A percentile compares a stretch with the other conserved stretches of the same genome.
Evolutionary conservation across 768 basidiomycete genomes (phyloP).

Genomic region (Boletus vinaceobasis): DNA sequence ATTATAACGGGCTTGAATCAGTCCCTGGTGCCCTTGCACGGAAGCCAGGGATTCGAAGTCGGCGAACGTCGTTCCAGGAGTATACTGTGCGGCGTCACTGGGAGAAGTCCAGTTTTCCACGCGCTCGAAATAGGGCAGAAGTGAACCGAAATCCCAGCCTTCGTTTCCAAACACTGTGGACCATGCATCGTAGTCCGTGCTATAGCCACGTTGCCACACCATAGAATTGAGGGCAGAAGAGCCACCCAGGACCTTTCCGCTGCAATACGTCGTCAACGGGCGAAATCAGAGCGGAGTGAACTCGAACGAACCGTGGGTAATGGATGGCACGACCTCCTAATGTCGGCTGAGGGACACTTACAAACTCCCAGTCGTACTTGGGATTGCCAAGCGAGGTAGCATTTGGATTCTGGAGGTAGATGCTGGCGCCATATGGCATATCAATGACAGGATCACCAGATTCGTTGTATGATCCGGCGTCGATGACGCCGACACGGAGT

Average conservation of each 20-base stretch:
- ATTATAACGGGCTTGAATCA: neutral
- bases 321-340: neutral
- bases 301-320: neutral
- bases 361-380: neutral
- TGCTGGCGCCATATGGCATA: neutral
- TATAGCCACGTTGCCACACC: neutral
- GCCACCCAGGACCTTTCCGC: slow-evolving; percentile 1
- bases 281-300: neutral
- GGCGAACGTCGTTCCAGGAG: neutral
- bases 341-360: neutral
- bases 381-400: neutral
- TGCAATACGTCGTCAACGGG: neutral
- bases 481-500: neutral
- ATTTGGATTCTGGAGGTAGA: neutral
- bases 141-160: neutral
- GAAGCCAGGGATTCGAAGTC: neutral
- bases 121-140: neutral
- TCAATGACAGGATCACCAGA: neutral
- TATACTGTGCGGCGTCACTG: neutral
- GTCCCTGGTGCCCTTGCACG: neutral
- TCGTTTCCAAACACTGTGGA: neutral
- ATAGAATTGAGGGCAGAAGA: neutral
- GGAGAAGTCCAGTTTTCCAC: neutral
- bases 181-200: neutral
- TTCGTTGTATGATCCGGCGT: neutral